Evolutionary conservation across 2,329 filamentous ascomycete genomes (phyloP).

Genomic region (Cercospora canescens): DNA sequence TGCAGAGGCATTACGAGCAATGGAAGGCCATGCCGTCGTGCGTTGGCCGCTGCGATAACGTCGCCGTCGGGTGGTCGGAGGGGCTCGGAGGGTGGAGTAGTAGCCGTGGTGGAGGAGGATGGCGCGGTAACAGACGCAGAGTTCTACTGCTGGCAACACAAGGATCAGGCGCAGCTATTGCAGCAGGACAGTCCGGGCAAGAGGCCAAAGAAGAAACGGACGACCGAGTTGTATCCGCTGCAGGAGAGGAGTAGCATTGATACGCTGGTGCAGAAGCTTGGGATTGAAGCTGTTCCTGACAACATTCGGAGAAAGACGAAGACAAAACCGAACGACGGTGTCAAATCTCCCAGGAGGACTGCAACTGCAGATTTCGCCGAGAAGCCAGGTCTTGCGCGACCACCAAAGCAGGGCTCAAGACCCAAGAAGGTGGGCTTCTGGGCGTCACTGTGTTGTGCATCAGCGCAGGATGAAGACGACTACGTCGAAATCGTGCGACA

Average conservation of each 20-base stretch:
- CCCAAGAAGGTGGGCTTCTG: constrained; percentile 43
- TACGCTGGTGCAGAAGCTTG: constrained; percentile 77
- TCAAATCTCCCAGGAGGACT: constrained; percentile 18
- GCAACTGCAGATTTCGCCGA: constrained; percentile 19
- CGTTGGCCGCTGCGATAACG: constrained; percentile 55
- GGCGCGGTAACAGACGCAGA: constrained; percentile 56
- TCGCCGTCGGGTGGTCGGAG: constrained; percentile 33
- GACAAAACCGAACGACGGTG: constrained; percentile 9
- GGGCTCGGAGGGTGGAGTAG: constrained; percentile 34
- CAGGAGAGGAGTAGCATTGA: constrained; percentile 77
- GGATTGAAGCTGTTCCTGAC: constrained; percentile 39
- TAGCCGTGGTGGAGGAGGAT: constrained; percentile 50
- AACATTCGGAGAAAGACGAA: constrained; percentile 12
- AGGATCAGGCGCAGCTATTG: constrained; percentile 69
- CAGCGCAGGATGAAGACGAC: constrained; percentile 42
- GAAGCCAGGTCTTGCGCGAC: constrained; percentile 12
- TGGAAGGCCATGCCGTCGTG: constrained; percentile 80
- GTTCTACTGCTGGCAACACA: constrained; percentile 95
- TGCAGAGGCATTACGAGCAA: constrained; percentile 83
- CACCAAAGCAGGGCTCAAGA: constrained; percentile 14
- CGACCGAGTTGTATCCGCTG: constrained; percentile 55
- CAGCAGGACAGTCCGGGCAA: constrained; percentile 20
- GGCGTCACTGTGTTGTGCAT: constrained; percentile 44
- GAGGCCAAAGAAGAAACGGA: constrained; percentile 15
- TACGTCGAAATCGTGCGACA: constrained; percentile 47